Conservation (phyloP, 768 basidiomycete genomes). For the Suillus tomentosus region DNA sequence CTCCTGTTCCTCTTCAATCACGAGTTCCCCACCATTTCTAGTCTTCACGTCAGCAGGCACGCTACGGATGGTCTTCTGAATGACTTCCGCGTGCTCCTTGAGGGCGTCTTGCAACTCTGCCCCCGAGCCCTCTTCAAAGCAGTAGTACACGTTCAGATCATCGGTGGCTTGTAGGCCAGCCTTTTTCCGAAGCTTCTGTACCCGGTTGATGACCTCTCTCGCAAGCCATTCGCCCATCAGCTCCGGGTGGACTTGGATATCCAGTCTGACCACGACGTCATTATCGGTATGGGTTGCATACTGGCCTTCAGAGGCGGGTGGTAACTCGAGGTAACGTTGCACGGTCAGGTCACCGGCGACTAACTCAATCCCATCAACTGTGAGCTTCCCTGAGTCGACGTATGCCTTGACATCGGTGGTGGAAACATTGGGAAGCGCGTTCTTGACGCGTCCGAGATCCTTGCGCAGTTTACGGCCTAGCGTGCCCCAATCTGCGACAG, state of each 20-base stretch:
- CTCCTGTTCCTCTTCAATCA: slow-evolving; percentile 89
- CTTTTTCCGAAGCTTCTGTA: slow-evolving; percentile 95
- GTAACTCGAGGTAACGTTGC: slow-evolving; percentile 87
- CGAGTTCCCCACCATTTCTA: slow-evolving; percentile 48
- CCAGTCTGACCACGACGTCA: slow-evolving; percentile 92
- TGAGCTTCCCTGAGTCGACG: slow-evolving; percentile 70
- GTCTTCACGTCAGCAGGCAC: slow-evolving; percentile 62
- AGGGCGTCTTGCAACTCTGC: slow-evolving; percentile 67
- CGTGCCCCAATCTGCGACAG: slow-evolving; percentile 92
- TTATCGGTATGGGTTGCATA: slow-evolving; percentile 88
- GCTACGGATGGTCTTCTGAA: slow-evolving; percentile 74
- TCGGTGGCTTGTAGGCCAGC: slow-evolving; percentile 95
- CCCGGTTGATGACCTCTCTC: slow-evolving; percentile 87
- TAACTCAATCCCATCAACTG: slow-evolving; percentile 88
- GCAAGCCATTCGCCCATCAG: slow-evolving; percentile 87
- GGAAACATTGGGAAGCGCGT: slow-evolving; percentile 75
- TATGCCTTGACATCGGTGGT: slow-evolving; percentile 85
- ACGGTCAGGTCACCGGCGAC: slow-evolving; percentile 90
- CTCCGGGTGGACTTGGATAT: slow-evolving; percentile 85
- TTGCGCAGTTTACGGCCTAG: slow-evolving; percentile 93
- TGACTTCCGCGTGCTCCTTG: slow-evolving; percentile 62
- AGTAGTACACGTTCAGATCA: slow-evolving; percentile 86
- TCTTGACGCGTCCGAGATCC: slow-evolving; percentile 87
- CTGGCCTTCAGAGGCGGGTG: slow-evolving; percentile 56
- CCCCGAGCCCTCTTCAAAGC: slow-evolving; percentile 69